Conservation (phyloP, 208 protist genomes). For the Leishmania arabica region DNA sequence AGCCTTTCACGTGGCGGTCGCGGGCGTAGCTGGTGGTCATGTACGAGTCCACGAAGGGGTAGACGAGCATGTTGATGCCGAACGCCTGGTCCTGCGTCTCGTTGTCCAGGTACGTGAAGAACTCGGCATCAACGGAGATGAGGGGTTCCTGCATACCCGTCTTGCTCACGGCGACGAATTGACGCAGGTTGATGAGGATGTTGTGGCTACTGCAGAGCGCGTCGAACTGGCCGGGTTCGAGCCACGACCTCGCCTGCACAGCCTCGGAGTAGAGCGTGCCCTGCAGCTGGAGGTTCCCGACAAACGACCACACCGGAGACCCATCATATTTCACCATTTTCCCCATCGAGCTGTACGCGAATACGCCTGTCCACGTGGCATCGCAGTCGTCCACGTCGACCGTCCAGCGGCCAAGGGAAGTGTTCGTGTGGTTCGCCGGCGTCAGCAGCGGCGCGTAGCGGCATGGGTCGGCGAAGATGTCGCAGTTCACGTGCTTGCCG, state of each 20-base stretch:
- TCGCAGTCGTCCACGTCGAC: conserved; percentile 83
- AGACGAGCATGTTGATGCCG: conserved; percentile 81
- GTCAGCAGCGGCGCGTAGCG: conserved; percentile 81
- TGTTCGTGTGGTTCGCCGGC: conserved; percentile 45
- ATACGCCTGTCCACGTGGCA: conserved; percentile 76
- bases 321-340: conserved; percentile 46
- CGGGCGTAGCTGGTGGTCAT: conserved; percentile 64
- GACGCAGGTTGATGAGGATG: conserved; percentile 64
- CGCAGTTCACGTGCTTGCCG: conserved; percentile 78
- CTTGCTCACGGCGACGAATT: conserved; percentile 60
- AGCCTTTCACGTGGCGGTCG: conserved; percentile 77
- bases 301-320: conserved; percentile 54
- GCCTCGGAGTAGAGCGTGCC: conserved; percentile 75
- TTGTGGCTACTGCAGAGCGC: conserved; percentile 47
- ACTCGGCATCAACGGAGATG: conserved; percentile 73
- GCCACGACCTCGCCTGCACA: conserved; percentile 69
- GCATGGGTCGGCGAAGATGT: conserved; percentile 78
- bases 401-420: conserved; percentile 44
- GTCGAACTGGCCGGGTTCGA: conserved; percentile 53
- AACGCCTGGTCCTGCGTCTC: conserved; percentile 64
- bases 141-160: conserved; percentile 22
- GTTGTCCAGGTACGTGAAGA: conserved; percentile 63
- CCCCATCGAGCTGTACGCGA: conserved; percentile 53
- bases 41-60: conserved; percentile 58
- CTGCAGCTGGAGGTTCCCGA: conserved; percentile 47